Evolutionary conservation across 2,329 filamentous ascomycete genomes (phyloP), one percentile per base, ranked within the genome.

Genomic region (Penicillium paneum): DNA sequence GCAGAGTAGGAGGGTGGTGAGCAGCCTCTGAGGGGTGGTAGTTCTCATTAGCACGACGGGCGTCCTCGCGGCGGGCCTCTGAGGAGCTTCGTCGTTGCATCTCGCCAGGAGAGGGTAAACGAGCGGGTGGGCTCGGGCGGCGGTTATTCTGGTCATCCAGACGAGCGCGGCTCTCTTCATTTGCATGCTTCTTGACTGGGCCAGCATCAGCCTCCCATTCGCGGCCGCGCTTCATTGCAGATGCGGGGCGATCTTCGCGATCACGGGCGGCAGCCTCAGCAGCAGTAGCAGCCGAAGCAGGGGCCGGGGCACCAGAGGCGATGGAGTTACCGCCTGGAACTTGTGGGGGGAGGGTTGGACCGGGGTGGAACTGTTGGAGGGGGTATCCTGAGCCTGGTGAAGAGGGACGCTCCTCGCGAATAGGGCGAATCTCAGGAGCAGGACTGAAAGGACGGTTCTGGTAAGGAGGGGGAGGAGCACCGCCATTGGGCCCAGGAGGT

Each of bases 1-100:
- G 76, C 43, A 81, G 86, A 43, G 82, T 82, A 31, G 81, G 86
- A 24, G 87, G 87, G 68, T 96, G 92, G 68, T 96, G 92, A 2
- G 92, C 91, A 51, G 91, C 90, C 72, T 97, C 91, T 0, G 92
- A 96, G 5, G 93, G 91, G 71, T 97, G 90, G 67, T 97, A 96
- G 52, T 82, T 86, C 49, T 94, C 89, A 59, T 86, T 87, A 31
- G 81, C 83, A 52, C 89, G 86, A 48, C 89, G 88, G 64, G 88
- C 82, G 31, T 89, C 86, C 49, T 83, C 82, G 34, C 87, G 85
- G 50, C 85, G 82, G 45, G 78, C 79, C 66, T 90, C 88, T 0
- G 88, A 90, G 8, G 91, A 92, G 69, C 88, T 90, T 53, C 90
- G 89, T 52, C 89, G 88, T 61, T 88, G 89, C 34, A 79, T 77